Conservation (phyloP, 2,329 filamentous ascomycete species). For the Aspergillus tanneri region DNA sequence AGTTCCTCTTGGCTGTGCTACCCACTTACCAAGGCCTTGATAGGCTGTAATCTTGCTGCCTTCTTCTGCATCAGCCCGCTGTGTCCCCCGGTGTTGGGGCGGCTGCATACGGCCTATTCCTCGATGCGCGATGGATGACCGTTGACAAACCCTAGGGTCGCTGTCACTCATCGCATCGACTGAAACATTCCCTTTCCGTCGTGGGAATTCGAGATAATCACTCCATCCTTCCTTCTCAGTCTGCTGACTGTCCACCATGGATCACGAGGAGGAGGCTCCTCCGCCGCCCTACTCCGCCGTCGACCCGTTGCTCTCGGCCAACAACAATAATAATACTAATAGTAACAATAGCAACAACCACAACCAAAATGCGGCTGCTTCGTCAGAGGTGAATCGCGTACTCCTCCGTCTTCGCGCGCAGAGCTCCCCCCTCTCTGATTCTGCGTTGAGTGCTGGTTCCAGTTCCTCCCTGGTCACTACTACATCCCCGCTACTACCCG, state of each 20-base stretch:
- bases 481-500: slow-evolving; percentile 21
- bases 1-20: background rate
- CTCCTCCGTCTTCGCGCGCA: slow-evolving; percentile 22
- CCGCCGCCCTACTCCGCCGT: slow-evolving; percentile 44
- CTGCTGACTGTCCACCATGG: slow-evolving; percentile 26
- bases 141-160: slow-evolving; percentile 10
- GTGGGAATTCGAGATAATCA: too few relatives aligned
- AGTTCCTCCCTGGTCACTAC: slow-evolving; percentile 13
- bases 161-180: slow-evolving; percentile 2
- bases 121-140: slow-evolving; percentile 19
- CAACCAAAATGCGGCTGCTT: slow-evolving; percentile 17
- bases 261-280: slow-evolving; percentile 42
- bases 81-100: slow-evolving; percentile 4
- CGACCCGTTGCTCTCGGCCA: slow-evolving; percentile 35
- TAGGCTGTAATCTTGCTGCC: slow-evolving; percentile 36
- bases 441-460: slow-evolving; percentile 18
- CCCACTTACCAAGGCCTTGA: background rate
- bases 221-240: background rate
- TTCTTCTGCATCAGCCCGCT: slow-evolving; percentile 21
- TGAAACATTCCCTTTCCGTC: background rate
- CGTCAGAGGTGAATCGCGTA: slow-evolving; percentile 13
- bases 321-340: slow-evolving; percentile 13
- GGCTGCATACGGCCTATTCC: slow-evolving; percentile 7
- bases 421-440: slow-evolving; percentile 18
- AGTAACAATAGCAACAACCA: background rate